Base-by-base conservation (phyloP, 1,284 basidiomycete species). In the Violaceomyces palustris region DNA sequence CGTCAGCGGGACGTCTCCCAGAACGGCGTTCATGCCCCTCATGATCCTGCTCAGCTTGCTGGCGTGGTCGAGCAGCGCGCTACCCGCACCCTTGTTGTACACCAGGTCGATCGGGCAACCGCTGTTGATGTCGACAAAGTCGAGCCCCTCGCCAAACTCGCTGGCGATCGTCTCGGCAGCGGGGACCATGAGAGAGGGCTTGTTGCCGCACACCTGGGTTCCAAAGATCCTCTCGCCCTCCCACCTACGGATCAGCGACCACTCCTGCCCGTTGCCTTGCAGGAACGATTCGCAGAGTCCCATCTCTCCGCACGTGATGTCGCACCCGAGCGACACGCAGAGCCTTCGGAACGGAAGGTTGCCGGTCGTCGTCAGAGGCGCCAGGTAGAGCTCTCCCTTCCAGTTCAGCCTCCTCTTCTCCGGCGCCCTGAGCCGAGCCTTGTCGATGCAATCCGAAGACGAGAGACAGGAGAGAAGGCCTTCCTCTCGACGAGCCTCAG, bases 71-170 rank as follows among this genome's bases (percentile, higher is more conserved):
- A 98, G 81, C 42, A 98, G 86, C 83, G 73, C 91, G 51, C 86
- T 88, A 0, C 91, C 91, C 37, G 87, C 90, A 0, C 91, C 91
- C 19, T 82, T 82, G 68, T 87, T 87, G 77, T 91, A 97, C 1
- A 98, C 87, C 35, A 98, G 78, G 74, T 98, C 93, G 60, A 97
- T 97, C 3, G 93, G 93, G 74, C 93, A 97, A 4, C 93, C 93
- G 74, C 88, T 88, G 72, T 98, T 98, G 61, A 97, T 77, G 65
- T 98, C 93, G 10, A 93, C 87, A 68, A 93, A 94, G 70, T 94
- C 88, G 22, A 93, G 75, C 18, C 81, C 80, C 9, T 78, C 76
- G 0, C 64, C 64, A 2, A 68, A 45, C 65, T 90, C 85, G 49
- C 80, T 81, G 1, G 80, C 83, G 17, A 97, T 79, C 7, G 86